Conservation (phyloP, 441 rosid genomes). For the Eutrema salsugineum region DNA sequence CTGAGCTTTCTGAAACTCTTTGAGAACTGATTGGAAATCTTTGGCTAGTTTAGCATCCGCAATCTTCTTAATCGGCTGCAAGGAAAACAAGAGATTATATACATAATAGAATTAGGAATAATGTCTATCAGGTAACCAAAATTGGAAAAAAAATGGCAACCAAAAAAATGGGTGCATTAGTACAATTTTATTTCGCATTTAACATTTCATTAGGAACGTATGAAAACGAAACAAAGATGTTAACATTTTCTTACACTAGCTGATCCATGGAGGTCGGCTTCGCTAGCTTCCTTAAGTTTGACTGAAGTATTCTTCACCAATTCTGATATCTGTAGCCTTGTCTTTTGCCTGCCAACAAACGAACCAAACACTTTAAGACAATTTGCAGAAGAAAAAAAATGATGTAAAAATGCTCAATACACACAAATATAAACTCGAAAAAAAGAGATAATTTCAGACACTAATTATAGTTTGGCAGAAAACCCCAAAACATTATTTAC, state of each 20-base stretch:
- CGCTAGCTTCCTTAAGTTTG: slow-evolving; percentile 72
- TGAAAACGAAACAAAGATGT: neutral
- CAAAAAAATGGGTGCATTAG: neutral
- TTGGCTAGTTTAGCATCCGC: slow-evolving; percentile 82
- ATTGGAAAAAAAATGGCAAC: neutral
- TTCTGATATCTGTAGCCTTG: slow-evolving; percentile 63
- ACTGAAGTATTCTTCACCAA: slow-evolving; percentile 76
- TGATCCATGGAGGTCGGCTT: slow-evolving; percentile 50
- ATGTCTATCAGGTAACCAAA: neutral
- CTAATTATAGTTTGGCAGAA: no score
- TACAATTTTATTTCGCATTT: neutral
- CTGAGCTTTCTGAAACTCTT: slow-evolving; percentile 83
- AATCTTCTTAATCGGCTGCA: slow-evolving; percentile 77
- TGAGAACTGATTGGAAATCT: slow-evolving; percentile 69
- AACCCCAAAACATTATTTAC: no score
- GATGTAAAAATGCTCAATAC: neutral
- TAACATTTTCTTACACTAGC: slow-evolving; percentile 46
- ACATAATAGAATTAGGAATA: neutral
- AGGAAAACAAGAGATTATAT: neutral
- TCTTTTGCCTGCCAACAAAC: slow-evolving; percentile 50
- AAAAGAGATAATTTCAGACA: no score
- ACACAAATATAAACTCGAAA: no score
- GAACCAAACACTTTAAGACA: neutral
- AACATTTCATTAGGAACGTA: neutral
- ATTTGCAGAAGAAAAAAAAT: neutral